Base-by-base conservation (phyloP, 306 rosid genomes). In the Cotoneaster glaucophyllus region DNA sequence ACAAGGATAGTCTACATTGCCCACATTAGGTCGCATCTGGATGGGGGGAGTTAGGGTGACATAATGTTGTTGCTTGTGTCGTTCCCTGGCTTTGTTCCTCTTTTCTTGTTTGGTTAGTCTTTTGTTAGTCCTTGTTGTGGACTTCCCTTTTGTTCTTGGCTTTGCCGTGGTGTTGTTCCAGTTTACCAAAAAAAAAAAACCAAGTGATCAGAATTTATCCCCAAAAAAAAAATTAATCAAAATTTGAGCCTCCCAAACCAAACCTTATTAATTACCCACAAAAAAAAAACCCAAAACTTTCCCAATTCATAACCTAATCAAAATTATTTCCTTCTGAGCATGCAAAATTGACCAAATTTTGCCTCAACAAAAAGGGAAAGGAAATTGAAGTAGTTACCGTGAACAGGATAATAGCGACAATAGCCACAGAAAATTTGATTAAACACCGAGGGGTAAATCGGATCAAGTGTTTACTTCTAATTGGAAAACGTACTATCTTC, bases 341-440 rank as follows among this genome's bases (percentile, higher is more conserved):
- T 15, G 21, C 21, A 4, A 50, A 50, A 50, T 50, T 48, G 15
- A 48, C 63, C 63, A 57, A 34, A 65, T 65, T 65, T 31, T 64
- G 2, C 22, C 24, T 65, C 22, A 14, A 50, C 10, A 2, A 50
- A 25, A 15, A 69, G 53, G 7, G n/a, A 17, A 44, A 8, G 7
- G 10, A 52, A 64, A 74, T 37, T 39, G 34, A 22, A 12, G 24
- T 22, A 50, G 84, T 68, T 78, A 96, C 99, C 82, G 85, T 87
- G 83, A 90, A 96, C 85, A 92, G 87, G 69, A 96, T 54, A 67
- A 89, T 83, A 24, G 97, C 93, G 64, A 95, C 97, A 70, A 90
- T 64, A 28, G 99, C 97, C 76, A n/a, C n/a, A n/a, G n/a, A n/a
- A n/a, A n/a, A n/a, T n/a, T n/a, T n/a, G n/a, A n/a, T n/a, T n/a